These are phyloP conservation scores for Paramecium sonneborni DNA, from an alignment of 73 alveolate species.

Conservation along the genomic window DNA sequence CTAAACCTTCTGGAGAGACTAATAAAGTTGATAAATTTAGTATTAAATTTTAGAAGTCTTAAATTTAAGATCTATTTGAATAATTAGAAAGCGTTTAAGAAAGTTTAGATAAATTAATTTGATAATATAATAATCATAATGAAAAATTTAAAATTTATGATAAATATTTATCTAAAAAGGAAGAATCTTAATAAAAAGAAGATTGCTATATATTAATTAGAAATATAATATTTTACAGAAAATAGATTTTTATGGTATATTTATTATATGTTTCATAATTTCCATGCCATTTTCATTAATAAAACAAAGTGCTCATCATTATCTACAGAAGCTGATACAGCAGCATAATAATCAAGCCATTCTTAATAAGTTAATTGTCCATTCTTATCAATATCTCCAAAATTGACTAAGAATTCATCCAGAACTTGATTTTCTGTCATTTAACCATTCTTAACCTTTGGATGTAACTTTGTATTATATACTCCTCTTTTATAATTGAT, in stretches of 20 bases:
- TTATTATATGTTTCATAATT: slow-evolving; percentile 20
- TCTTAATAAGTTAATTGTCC: slow-evolving; percentile 87
- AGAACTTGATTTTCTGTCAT: slow-evolving; percentile 95
- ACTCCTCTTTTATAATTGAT: slow-evolving; percentile 71
- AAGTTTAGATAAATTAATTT: slow-evolving; percentile 49
- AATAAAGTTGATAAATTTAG: slow-evolving; percentile 11
- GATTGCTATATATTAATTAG: too few relatives aligned
- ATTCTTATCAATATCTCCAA: slow-evolving; percentile 90
- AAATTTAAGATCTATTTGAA: slow-evolving; percentile 20
- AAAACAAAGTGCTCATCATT: slow-evolving; percentile 97
- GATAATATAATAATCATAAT: not conserved
- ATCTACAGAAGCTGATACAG: slow-evolving; percentile 91
- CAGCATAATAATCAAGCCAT: slow-evolving; percentile 97
- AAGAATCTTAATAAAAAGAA: too few relatives aligned
- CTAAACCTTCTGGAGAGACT: slow-evolving; percentile 23
- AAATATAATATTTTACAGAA: not conserved
- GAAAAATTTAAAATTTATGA: too few relatives aligned
- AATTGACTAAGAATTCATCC: slow-evolving; percentile 84
- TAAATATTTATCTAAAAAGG: too few relatives aligned
- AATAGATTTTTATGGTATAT: not conserved
- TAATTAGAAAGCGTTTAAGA: slow-evolving; percentile 41
- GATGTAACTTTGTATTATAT: slow-evolving; percentile 87
- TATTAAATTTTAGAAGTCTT: slow-evolving; percentile 15
- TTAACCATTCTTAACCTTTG: slow-evolving; percentile 92
- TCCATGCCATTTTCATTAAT: slow-evolving; percentile 97